Percentiles rank a stretch among this genome's conserved stretches.
Evolutionary conservation across 345 rosid species (phyloP).

Genomic region (Balakata baccata): DNA sequence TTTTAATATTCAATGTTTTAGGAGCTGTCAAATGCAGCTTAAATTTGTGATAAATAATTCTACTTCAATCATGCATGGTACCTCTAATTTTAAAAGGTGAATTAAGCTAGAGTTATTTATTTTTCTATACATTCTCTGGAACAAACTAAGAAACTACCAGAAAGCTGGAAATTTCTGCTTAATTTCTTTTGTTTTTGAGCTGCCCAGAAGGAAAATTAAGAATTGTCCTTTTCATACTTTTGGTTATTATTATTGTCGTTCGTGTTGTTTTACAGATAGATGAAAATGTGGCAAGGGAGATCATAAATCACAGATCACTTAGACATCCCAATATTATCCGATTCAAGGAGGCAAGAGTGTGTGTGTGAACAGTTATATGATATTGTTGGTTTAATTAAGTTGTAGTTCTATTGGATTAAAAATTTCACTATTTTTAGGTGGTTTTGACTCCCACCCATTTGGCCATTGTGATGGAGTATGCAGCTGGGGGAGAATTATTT

Average conservation of each 20-base stretch:
- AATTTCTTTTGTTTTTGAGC: not conserved
- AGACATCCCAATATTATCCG: constrained; percentile 87
- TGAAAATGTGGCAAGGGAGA: constrained; percentile 94
- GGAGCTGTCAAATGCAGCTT: no score
- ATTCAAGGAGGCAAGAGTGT: constrained; percentile 64
- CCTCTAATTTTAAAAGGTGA: no score
- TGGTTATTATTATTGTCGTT: not conserved
- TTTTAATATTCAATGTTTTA: not conserved
- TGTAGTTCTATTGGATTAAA: constrained; percentile 1
- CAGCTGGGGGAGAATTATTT: constrained; percentile 28
- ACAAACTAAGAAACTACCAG: no score
- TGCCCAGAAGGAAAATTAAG: not conserved
- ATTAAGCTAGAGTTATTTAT: no score
- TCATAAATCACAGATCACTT: constrained; percentile 88
- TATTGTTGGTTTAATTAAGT: not conserved
- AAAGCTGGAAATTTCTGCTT: not conserved
- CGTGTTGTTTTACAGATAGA: constrained; percentile 48
- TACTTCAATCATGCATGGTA: not conserved
- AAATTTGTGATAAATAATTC: not conserved
- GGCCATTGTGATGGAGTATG: constrained; percentile 29
- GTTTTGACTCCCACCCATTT: constrained; percentile 25
- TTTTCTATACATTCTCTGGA: no score
- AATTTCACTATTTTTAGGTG: constrained; percentile 6
- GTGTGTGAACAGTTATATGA: no score
- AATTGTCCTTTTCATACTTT: not conserved